phyloP scores from a whole-genome alignment of 768 basidiomycete genomes.

The Calocybe gangraenosa region DNA sequence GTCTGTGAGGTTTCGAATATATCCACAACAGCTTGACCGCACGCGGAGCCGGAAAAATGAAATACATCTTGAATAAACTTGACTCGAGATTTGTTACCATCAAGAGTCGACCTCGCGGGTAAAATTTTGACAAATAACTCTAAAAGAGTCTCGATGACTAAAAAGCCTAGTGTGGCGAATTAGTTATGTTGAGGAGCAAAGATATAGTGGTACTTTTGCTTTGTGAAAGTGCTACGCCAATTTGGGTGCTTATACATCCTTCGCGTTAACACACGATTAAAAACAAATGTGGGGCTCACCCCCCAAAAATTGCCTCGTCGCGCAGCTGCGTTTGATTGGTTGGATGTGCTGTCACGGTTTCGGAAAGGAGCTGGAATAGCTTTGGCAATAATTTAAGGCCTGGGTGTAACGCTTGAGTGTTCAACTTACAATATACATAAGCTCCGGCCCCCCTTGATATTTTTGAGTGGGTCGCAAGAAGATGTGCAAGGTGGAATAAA shows the following conservation, averaged over 20 bases:
- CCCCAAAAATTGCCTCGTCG: conserved; percentile 39
- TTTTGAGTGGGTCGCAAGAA: conserved; percentile 10
- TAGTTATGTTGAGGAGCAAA: not conserved
- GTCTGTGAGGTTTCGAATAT: conserved; percentile 35
- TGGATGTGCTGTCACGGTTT: conserved; percentile 35
- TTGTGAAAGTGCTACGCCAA: conserved; percentile 45
- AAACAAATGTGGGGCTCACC: conserved; percentile 29
- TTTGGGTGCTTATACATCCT: conserved; percentile 13
- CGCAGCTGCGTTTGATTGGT: conserved; percentile 45
- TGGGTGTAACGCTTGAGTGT: not conserved
- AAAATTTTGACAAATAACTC: conserved; percentile 54
- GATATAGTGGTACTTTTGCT: conserved; percentile 36
- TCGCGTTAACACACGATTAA: not conserved
- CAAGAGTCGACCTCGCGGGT: conserved; percentile 36
- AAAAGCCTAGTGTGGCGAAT: conserved; percentile 33
- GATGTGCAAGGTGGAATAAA: conserved; percentile 21
- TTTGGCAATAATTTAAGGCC: conserved; percentile 20
- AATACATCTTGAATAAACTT: conserved; percentile 53
- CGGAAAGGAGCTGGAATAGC: conserved; percentile 53
- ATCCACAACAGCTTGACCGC: conserved; percentile 32
- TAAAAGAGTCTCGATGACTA: conserved; percentile 53
- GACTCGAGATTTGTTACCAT: conserved; percentile 31
- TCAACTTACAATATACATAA: conserved; percentile 22
- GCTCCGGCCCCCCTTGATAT: conserved; percentile 9
- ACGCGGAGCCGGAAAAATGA: conserved; percentile 30